Conservation (phyloP, 2,329 filamentous ascomycete genomes). For the Westerdykella ornata region DNA sequence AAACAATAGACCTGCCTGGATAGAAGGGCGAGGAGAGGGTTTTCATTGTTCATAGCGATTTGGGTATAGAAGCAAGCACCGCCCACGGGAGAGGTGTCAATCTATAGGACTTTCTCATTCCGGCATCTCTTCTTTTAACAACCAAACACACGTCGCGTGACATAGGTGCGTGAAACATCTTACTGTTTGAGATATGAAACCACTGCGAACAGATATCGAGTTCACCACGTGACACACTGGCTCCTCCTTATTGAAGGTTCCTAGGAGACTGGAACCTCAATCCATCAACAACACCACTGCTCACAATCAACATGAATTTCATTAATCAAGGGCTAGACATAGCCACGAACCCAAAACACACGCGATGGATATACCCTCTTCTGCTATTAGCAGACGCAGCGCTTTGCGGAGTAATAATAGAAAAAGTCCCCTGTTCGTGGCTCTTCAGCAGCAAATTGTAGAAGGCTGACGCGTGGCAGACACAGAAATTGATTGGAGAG, state of each 20-base stretch:
- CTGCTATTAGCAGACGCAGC: slow-evolving; percentile 64
- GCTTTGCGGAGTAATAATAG: slow-evolving; percentile 68
- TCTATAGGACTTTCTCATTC: too few species aligned
- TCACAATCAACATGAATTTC: slow-evolving; percentile 31
- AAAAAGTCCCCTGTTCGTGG: slow-evolving; percentile 72
- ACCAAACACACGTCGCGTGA: background rate
- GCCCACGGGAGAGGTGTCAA: background rate
- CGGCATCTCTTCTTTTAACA: background rate
- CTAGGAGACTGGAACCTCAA: too few species aligned
- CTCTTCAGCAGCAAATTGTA: background rate
- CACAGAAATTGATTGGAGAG: slow-evolving; percentile 95
- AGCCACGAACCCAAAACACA: slow-evolving; percentile 50
- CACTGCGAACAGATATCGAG: background rate
- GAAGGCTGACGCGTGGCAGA: slow-evolving; percentile 49
- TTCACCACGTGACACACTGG: background rate
- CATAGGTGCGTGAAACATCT: background rate
- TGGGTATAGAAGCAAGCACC: background rate
- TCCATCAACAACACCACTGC: slow-evolving; percentile 9
- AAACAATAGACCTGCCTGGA: background rate
- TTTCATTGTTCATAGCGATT: too few species aligned
- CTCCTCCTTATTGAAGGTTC: background rate
- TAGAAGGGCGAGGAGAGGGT: too few species aligned
- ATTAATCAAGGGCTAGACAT: slow-evolving; percentile 35
- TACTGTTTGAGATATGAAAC: background rate
- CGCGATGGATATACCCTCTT: slow-evolving; percentile 57